phyloP scores from a whole-genome alignment of 805 yeast species.

The Suhomyces sp. region DNA sequence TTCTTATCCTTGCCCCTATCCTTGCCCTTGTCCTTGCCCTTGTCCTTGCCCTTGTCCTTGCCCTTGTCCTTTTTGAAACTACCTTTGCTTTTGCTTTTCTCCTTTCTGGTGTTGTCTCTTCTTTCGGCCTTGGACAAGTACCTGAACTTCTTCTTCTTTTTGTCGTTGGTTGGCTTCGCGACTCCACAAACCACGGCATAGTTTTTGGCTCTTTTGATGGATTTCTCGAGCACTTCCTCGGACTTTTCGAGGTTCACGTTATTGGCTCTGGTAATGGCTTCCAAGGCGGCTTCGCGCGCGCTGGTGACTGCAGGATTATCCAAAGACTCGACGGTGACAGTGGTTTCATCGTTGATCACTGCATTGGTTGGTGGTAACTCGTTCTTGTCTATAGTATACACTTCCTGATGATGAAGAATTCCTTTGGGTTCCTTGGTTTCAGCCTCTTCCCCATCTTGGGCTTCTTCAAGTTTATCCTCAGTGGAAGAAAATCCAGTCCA shows the following conservation, averaged over 20 bases:
- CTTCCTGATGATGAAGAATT: constrained; percentile 21
- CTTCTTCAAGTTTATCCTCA: neutral
- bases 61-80: constrained; percentile 13
- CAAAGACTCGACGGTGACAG: constrained; percentile 56
- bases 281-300: constrained; percentile 33
- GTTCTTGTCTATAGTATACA: constrained; percentile 29
- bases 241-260: constrained; percentile 69
- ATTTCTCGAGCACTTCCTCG: constrained; percentile 65
- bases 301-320: constrained; percentile 42
- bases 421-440: constrained; percentile 5
- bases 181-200: constrained; percentile 69
- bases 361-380: constrained; percentile 23
- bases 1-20: too few relatives aligned
- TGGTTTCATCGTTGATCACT: constrained; percentile 45
- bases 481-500: constrained; percentile 41
- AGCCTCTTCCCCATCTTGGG: constrained; percentile 4
- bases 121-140: constrained; percentile 82
- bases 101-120: constrained; percentile 42
- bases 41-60: neutral
- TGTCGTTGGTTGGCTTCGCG: constrained; percentile 37
- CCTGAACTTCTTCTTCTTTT: constrained; percentile 78
- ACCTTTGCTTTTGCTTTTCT: constrained; percentile 20
- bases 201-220: constrained; percentile 75
- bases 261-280: constrained; percentile 55
- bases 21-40: too few relatives aligned